These are phyloP conservation scores for Starmera amethionina DNA, from an alignment of 805 yeast species.

Conservation along the genomic window DNA sequence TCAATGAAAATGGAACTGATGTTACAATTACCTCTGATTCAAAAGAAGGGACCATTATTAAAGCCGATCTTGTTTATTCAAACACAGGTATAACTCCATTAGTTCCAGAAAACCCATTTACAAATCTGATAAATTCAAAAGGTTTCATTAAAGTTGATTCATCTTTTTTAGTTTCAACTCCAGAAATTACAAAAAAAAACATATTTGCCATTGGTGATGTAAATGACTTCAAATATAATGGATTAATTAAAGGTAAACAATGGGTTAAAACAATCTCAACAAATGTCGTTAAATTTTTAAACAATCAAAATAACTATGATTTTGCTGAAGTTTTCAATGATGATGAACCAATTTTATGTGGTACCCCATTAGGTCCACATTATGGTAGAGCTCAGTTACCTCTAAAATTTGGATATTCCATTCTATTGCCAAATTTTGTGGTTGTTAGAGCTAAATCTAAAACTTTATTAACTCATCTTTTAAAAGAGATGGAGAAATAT, in stretches of 20 bases:
- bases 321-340: not conserved
- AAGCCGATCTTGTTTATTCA: constrained; percentile 12
- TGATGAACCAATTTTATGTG: not conserved
- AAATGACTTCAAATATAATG: constrained; percentile 15
- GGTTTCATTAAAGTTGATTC: constrained; percentile 15
- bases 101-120: constrained; percentile 12
- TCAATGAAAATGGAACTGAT: constrained; percentile 2
- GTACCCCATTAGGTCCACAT: constrained; percentile 17
- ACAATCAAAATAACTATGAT: not conserved
- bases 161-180: constrained; percentile 13
- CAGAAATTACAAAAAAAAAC: constrained; percentile 7
- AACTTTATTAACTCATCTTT: not conserved
- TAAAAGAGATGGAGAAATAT: no score
- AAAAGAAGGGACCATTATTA: constrained; percentile 1
- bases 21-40: constrained; percentile 3
- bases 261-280: constrained; percentile 9
- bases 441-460: not conserved
- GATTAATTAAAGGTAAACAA: constrained; percentile 7
- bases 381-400: constrained; percentile 19
- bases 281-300: constrained; percentile 9
- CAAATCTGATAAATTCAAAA: constrained; percentile 2
- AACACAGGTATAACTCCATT: constrained; percentile 14
- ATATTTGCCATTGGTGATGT: constrained; percentile 27
- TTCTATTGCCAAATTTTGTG: constrained; percentile 9
- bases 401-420: constrained; percentile 13